Conservation (phyloP, 2,329 filamentous ascomycete genomes). For the Myriosclerotinia curreyana region DNA sequence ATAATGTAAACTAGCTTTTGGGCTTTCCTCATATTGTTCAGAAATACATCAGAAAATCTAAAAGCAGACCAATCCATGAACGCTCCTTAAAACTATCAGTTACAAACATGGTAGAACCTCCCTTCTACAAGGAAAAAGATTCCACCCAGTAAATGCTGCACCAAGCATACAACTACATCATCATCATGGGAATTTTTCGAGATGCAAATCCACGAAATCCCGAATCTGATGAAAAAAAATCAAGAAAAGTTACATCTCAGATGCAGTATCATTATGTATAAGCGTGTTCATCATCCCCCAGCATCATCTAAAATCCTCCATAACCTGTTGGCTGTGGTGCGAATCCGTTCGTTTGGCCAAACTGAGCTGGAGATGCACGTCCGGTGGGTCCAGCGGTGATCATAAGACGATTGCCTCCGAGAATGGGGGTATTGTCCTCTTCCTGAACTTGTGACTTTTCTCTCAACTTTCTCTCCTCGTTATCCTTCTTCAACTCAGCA, state of each 20-base stretch:
- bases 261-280: slow-evolving; percentile 39
- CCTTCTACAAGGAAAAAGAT: slow-evolving; percentile 17
- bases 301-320: slow-evolving; percentile 47
- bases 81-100: slow-evolving; percentile 34
- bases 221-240: slow-evolving; percentile 29
- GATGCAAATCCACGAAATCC: slow-evolving; percentile 27
- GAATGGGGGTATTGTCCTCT: slow-evolving; percentile 89
- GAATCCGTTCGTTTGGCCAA: slow-evolving; percentile 81
- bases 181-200: slow-evolving; percentile 31
- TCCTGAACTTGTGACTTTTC: slow-evolving; percentile 74
- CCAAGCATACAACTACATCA: slow-evolving; percentile 37
- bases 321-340: slow-evolving; percentile 84
- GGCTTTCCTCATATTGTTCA: slow-evolving; percentile 16
- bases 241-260: slow-evolving; percentile 34
- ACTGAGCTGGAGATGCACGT: slow-evolving; percentile 58
- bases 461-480: slow-evolving; percentile 84
- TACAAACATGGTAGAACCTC: slow-evolving; percentile 31
- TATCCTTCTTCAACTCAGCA: slow-evolving; percentile 84
- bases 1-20: slow-evolving; percentile 15
- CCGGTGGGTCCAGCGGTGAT: slow-evolving; percentile 79
- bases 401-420: slow-evolving; percentile 87
- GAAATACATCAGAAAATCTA: slow-evolving; percentile 32
- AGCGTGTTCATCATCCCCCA: slow-evolving; percentile 23
- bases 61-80: slow-evolving; percentile 30
- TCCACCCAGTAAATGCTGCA: slow-evolving; percentile 29